Percentiles rank a stretch among this genome's conserved stretches.
These are phyloP conservation scores for Suhomyces prunicola DNA, from an alignment of 805 yeast species.

Conservation along the genomic window DNA sequence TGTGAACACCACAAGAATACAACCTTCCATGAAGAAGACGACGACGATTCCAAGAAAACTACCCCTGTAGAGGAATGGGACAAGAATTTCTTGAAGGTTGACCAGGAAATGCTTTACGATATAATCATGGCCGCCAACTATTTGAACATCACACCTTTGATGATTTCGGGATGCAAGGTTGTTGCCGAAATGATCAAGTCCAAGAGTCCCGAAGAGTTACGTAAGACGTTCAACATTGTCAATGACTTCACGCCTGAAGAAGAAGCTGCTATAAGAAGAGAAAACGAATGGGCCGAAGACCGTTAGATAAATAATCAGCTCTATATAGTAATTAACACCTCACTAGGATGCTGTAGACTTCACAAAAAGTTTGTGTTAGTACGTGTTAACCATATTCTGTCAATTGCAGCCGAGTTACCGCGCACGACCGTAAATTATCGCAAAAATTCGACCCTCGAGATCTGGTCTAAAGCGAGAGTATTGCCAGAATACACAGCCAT, in stretches of 20 bases:
- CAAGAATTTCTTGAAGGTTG: constrained; percentile 87
- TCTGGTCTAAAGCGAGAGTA: not conserved
- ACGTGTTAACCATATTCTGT: too few relatives aligned
- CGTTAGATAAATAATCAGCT: constrained; percentile 35
- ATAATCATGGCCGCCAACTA: constrained; percentile 80
- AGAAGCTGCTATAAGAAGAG: constrained; percentile 83
- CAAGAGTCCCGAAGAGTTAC: constrained; percentile 74
- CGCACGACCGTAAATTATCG: constrained; percentile 7
- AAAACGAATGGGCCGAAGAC: constrained; percentile 90
- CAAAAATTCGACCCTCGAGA: not conserved
- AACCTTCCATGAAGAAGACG: constrained; percentile 69
- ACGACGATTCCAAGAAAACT: constrained; percentile 80
- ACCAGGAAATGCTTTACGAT: constrained; percentile 84
- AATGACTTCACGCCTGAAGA: constrained; percentile 85
- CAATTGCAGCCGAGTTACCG: constrained; percentile 1
- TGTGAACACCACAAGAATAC: constrained; percentile 90
- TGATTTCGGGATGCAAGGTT: constrained; percentile 76
- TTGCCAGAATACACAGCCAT: not conserved
- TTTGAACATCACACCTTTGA: constrained; percentile 67
- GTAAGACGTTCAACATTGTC: constrained; percentile 75
- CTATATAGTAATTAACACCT: not conserved
- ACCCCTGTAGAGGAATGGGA: constrained; percentile 97
- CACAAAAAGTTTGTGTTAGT: too few relatives aligned
- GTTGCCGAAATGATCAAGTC: constrained; percentile 84
- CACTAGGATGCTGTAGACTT: too few relatives aligned